A percentile compares a stretch with the other conserved stretches of the same genome.
phyloP scores from a whole-genome alignment of 345 rosid species.

The Linum tenue region DNA sequence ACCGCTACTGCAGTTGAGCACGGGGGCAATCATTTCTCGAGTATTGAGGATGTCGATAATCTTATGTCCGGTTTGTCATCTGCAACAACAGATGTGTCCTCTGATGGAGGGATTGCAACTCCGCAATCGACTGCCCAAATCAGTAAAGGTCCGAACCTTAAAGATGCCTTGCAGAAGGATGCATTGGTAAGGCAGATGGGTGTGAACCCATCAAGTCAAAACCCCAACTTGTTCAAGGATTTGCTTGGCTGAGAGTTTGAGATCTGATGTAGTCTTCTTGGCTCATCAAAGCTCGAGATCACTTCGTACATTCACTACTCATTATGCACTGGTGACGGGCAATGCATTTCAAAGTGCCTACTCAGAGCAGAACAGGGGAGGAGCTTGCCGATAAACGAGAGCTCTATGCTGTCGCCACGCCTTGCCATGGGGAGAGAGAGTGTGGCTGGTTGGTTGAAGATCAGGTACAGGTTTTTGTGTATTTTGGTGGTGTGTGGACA shows the following conservation, averaged over 20 bases:
- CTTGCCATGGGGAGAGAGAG: too few relatives aligned
- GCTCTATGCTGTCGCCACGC: too few relatives aligned
- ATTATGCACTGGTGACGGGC: too few relatives aligned
- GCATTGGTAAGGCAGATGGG: slow-evolving; percentile 93
- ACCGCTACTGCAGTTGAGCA: slow-evolving; percentile 18
- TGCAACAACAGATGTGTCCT: slow-evolving; percentile 3
- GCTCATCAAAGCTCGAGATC: not conserved
- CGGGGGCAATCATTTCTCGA: slow-evolving; percentile 15
- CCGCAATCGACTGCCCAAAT: slow-evolving; percentile 16
- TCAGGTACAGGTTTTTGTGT: too few relatives aligned
- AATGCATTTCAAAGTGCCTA: too few relatives aligned
- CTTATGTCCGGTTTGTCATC: slow-evolving; percentile 25
- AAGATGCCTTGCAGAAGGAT: slow-evolving; percentile 72
- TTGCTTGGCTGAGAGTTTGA: slow-evolving; percentile 45
- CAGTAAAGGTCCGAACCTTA: slow-evolving; percentile 59
- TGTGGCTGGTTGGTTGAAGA: too few relatives aligned
- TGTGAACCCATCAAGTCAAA: slow-evolving; percentile 68
- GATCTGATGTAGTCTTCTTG: not conserved
- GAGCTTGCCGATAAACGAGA: too few relatives aligned
- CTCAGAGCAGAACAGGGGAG: too few relatives aligned
- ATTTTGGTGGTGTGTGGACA: too few relatives aligned
- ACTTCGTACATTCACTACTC: not conserved
- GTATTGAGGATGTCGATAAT: slow-evolving; percentile 18
- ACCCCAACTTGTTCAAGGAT: slow-evolving; percentile 84
- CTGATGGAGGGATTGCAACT: slow-evolving; percentile 18